Base-by-base conservation (phyloP, 257 asterid genomes). In the Gardenia jasminoides region DNA sequence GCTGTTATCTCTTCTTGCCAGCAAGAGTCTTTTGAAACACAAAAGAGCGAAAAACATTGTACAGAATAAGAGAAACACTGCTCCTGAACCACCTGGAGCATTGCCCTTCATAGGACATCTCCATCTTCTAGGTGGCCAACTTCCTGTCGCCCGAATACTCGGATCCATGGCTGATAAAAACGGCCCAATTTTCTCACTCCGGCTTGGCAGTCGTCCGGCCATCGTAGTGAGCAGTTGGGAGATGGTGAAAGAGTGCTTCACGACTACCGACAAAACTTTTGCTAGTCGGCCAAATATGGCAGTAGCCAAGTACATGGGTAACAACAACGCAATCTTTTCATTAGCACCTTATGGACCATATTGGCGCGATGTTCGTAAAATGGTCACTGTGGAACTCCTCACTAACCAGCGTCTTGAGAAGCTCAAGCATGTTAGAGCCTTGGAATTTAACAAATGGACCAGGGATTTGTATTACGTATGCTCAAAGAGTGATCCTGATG, bases 51-150 rank as follows among this genome's bases (percentile, higher is more conserved):
- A 47, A 10, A 9, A 47, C 11, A 7, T 47, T 47, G 16, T 10
- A 47, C 52, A 47, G 52, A 47, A 13, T 10, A 10, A 7, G 52
- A 47, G 52, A 47, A 47, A 47, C 2, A 47, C 52, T 0, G 52
- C 88, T 11, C 88, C 94, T 19, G 80, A 85, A 76, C 84, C 85
- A 30, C 84, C 88, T 0, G 91, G 92, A 7, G 88, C 94, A 3
- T 86, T 83, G 91, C 97, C 94, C 24, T 30, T 90, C 36, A 85
- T 91, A 9, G 96, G 94, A 64, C 94, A 91, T 58, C 93, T 91
- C 76, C 94, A 83, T 80, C 89, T 82, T 31, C 86, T 91, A 17
- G 46, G 80, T 1, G 87, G 83, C n/a, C 62, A 30, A 4, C 3
- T 41, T 15, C 88, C 96, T 0, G 78, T 80, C 36, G 84, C 84